Base-by-base conservation (phyloP, 768 basidiomycete species). In the Amanita molliuscula region DNA sequence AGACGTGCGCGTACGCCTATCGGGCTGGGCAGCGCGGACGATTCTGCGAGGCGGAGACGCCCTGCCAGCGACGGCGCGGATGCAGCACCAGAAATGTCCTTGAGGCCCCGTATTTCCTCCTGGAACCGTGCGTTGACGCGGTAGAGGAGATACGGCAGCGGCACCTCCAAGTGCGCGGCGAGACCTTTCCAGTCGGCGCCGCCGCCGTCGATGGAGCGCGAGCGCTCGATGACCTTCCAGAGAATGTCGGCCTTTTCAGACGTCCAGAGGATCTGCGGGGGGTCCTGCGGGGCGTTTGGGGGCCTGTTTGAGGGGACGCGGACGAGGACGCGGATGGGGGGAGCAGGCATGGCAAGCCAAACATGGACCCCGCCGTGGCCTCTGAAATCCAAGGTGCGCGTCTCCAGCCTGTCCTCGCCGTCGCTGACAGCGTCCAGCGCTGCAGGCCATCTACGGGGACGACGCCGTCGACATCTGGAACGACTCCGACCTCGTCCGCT, bases 141-240 rank as follows among this genome's bases (percentile, higher is more conserved):
- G 58, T 89, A 89, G 8, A 92, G 76, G 25, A 92, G 74, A 62
- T 90, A 92, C 0, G 89, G 89, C 4, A 92, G 66, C 0, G 89
- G 89, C 0, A 90, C 87, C 55, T 83, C 73, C 3, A 92, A 75
- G 59, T 87, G 88, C 21, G 78, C 73, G 3, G 89, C 86, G 10
- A 92, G 76, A 28, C 79, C 85, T 64, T 87, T 90, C 89, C 89
- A 92, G 64, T 92, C 88, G 33, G 86, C 79, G 35, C 78, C 84
- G 15, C 78, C 76, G 47, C 79, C 81, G 54, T 88, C 85, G 25
- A 75, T 78, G 4, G 81, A 75, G 48, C 87, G 75, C 29, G 86
- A 87, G 57, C 79, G 75, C 47, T 88, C 82, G 54, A 92, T 89
- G 38, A 87, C 84, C 63, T 88, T 87, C 89, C 89, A 92, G 6